Conservation (phyloP, 2,329 filamentous ascomycete species). For the Microsporum canis region DNA sequence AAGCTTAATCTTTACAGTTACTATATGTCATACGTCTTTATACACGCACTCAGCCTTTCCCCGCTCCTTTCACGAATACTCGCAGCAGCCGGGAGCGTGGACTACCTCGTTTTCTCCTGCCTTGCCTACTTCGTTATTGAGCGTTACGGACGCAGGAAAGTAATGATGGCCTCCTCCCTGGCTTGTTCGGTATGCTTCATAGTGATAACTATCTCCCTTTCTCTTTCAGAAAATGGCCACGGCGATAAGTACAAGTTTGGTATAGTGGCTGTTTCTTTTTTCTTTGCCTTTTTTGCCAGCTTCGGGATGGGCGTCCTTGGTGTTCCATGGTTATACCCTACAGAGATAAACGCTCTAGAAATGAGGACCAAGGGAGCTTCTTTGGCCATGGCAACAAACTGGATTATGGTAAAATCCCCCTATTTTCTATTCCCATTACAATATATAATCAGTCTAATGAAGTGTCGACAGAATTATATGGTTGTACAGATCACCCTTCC, state of each 20-base stretch:
- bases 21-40: conserved; percentile 34
- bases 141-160: conserved; percentile 37
- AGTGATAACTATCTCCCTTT: conserved; percentile 37
- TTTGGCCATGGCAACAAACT: conserved; percentile 19
- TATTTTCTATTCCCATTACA: conserved; percentile 8
- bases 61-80: conserved; percentile 32
- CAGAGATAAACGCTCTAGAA: conserved; percentile 15
- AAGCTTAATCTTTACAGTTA: conserved; percentile 17
- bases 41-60: conserved; percentile 31
- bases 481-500: conserved; percentile 18
- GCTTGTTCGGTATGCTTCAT: conserved; percentile 42
- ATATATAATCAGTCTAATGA: conserved; percentile 28
- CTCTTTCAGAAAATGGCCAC: conserved; percentile 28
- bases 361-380: conserved; percentile 15
- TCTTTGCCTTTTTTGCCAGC: conserved; percentile 31
- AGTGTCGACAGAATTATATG: conserved; percentile 21
- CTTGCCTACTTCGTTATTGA: conserved; percentile 39
- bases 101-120: conserved; percentile 37
- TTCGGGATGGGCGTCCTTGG: conserved; percentile 33
- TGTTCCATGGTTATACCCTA: conserved; percentile 21
- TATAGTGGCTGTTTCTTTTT: conserved; percentile 40
- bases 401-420: conserved; percentile 21
- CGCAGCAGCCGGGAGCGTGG: conserved; percentile 37
- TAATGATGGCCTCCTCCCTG: conserved; percentile 40
- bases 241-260: conserved; percentile 36